phyloP scores from a whole-genome alignment of 768 basidiomycete genomes.

The Fomitopsis pulvina region DNA sequence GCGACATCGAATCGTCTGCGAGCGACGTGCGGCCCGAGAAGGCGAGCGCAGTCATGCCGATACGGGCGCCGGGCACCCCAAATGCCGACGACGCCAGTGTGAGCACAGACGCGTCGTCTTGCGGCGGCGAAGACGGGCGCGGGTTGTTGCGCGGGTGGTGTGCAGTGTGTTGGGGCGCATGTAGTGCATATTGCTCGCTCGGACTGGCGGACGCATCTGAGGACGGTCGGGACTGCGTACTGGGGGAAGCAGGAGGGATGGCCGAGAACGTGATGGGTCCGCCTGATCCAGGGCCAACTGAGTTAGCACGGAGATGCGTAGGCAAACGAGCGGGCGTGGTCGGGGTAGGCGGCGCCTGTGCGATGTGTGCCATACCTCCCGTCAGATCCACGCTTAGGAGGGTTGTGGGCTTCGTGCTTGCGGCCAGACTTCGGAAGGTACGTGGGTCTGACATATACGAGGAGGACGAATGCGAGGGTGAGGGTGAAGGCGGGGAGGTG shows the following conservation, averaged over 20 bases:
- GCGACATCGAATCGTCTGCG: constrained; percentile 57
- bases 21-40: constrained; percentile 27
- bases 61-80: constrained; percentile 56
- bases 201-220: constrained; percentile 17
- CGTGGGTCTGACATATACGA: constrained; percentile 77
- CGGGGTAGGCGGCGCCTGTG: constrained; percentile 69
- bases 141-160: constrained; percentile 97
- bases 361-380: constrained; percentile 86
- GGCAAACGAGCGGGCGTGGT: constrained; percentile 45
- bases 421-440: constrained; percentile 77
- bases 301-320: constrained; percentile 56
- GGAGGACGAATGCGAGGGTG: constrained; percentile 77
- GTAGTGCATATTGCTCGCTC: constrained; percentile 32
- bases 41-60: constrained; percentile 27
- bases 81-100: constrained; percentile 94
- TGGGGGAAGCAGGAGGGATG: constrained; percentile 41
- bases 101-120: constrained; percentile 87
- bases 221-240: constrained; percentile 38
- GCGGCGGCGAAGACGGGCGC: constrained; percentile 82
- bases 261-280: constrained; percentile 71
- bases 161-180: constrained; percentile 85
- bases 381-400: constrained; percentile 84
- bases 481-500: constrained; percentile 80
- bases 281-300: constrained; percentile 45
- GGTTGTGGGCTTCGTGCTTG: constrained; percentile 93